Evolutionary conservation across 495 filamentous ascomycete species (phyloP), one percentile per base, ranked within the genome.

Genomic region (Aspergillus campestris): DNA sequence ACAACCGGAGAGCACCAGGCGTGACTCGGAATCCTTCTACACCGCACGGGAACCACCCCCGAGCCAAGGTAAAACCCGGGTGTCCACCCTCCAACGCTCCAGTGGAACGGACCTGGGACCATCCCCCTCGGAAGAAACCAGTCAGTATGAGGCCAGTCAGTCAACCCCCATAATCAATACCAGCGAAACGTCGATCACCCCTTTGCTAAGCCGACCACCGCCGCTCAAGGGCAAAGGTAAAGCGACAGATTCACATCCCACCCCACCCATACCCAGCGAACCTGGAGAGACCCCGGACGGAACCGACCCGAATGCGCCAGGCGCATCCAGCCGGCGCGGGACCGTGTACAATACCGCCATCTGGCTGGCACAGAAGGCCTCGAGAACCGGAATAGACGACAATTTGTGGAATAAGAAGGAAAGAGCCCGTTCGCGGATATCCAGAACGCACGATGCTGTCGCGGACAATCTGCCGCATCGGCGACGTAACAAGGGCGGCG

Each of bases 401-500:
- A 70, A 75, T 32, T 38, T 69, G 13, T 49, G 53, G 27, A 50
- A 71, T 29, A 64, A 62, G 36, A 60, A 74, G 58, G 63, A 60
- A 54, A 60, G 55, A 30, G 43, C 60, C 42, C 58, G 55, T 8
- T 65, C 60, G 7, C 55, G 53, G 12, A 61, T 73, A 12, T 58
- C 66, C 7, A 61, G 52, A 33, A 70, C 66, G 1, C 65, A 75
- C 35, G 58, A 52, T 14, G 64, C 56, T 24, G 60, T 72, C 27
- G 65, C 65, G 28, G 61, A 64, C 15, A 69, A 58, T 46, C 59
- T 56, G 36, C 61, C 63, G 11, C 66, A 56, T 34, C 65, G 67
- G 38, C 69, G 61, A 6, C 65, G 65, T 42, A 37, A 70, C 5
- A 65, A 74, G 42, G 72, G 79, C 40, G 83, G 84, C 3, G 78